Evolutionary conservation across 1,284 basidiomycete species (phyloP).

Genomic region (Apiotrichum mycotoxinovorans): DNA sequence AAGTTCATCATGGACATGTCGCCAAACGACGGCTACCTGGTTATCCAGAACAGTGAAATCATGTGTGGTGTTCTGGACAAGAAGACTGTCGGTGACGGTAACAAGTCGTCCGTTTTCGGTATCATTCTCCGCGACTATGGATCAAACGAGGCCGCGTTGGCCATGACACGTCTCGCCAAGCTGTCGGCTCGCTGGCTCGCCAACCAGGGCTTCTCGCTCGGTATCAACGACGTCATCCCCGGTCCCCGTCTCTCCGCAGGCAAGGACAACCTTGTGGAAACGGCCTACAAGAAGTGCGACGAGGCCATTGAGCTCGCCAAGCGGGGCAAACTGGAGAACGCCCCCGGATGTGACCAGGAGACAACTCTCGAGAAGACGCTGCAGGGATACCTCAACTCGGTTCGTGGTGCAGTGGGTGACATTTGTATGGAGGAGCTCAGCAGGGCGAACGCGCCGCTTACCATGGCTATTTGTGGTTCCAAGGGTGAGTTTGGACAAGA

Average conservation of each 20-base stretch:
- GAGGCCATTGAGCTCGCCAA: slow-evolving; percentile 86
- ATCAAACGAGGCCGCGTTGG: slow-evolving; percentile 84
- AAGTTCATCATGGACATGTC: slow-evolving; percentile 70
- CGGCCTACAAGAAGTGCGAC: slow-evolving; percentile 83
- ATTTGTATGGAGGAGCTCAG: slow-evolving; percentile 98
- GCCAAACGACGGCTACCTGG: slow-evolving; percentile 97
- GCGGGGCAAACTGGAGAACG: slow-evolving; percentile 88
- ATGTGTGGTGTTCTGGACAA: slow-evolving; percentile 99
- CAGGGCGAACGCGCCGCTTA: slow-evolving; percentile 91
- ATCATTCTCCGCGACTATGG: slow-evolving; percentile 98
- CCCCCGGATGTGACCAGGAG: slow-evolving; percentile 94
- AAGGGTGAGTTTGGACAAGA: slow-evolving; percentile 63
- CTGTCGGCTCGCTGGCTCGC: slow-evolving; percentile 93
- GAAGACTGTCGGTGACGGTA: slow-evolving; percentile 94
- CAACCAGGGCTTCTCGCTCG: slow-evolving; percentile 95
- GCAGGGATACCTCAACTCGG: slow-evolving; percentile 86
- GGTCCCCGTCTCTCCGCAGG: slow-evolving; percentile 72
- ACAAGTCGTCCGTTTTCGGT: slow-evolving; percentile 99
- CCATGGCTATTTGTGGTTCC: slow-evolving; percentile 99
- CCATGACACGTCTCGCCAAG: slow-evolving; percentile 96
- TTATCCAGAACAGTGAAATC: slow-evolving; percentile 96
- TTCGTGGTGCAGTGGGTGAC: slow-evolving; percentile 92
- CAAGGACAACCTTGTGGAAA: slow-evolving; percentile 84
- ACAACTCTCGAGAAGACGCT: slow-evolving; percentile 95
- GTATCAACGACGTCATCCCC: slow-evolving; percentile 98